phyloP scores from a whole-genome alignment of 2,329 filamentous ascomycete genomes.

The Cercospora berteroae region DNA sequence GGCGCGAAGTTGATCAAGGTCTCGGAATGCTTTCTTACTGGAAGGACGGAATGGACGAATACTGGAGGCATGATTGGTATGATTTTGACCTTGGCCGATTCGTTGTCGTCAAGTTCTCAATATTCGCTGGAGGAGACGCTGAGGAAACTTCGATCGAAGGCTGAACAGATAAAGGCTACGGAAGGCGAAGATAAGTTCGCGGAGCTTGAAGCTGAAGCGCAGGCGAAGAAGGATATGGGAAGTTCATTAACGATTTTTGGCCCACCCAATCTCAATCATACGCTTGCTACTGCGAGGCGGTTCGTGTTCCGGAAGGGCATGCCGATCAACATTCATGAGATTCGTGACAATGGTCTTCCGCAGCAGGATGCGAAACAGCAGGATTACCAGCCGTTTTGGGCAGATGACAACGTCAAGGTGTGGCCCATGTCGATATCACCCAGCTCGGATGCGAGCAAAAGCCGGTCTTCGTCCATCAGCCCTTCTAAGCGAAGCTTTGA shows the following conservation, averaged over 20 bases:
- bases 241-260: conserved; percentile 68
- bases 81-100: conserved; percentile 78
- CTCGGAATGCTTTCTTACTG: conserved; percentile 79
- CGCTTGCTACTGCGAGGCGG: conserved; percentile 74
- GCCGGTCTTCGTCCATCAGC: conserved; percentile 21
- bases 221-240: conserved; percentile 36
- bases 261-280: conserved; percentile 74
- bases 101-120: conserved; percentile 49
- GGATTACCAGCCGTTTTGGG: conserved; percentile 61
- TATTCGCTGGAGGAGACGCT: conserved; percentile 46
- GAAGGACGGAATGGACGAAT: conserved; percentile 70
- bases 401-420: conserved; percentile 73
- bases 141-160: conserved; percentile 32
- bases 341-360: conserved; percentile 41
- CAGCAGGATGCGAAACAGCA: conserved; percentile 32
- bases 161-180: conserved; percentile 35
- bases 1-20: conserved; percentile 64
- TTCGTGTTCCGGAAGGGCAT: conserved; percentile 86
- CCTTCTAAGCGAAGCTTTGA: conserved; percentile 40
- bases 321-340: conserved; percentile 69
- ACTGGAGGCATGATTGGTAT: conserved; percentile 81
- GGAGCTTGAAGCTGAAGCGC: conserved; percentile 34
- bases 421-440: conserved; percentile 71
- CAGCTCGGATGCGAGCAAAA: conserved; percentile 2
- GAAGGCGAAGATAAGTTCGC: conserved; percentile 29